These are phyloP conservation scores for Neurospora discreta DNA, from an alignment of 495 filamentous ascomycete species.

Conservation along the genomic window DNA sequence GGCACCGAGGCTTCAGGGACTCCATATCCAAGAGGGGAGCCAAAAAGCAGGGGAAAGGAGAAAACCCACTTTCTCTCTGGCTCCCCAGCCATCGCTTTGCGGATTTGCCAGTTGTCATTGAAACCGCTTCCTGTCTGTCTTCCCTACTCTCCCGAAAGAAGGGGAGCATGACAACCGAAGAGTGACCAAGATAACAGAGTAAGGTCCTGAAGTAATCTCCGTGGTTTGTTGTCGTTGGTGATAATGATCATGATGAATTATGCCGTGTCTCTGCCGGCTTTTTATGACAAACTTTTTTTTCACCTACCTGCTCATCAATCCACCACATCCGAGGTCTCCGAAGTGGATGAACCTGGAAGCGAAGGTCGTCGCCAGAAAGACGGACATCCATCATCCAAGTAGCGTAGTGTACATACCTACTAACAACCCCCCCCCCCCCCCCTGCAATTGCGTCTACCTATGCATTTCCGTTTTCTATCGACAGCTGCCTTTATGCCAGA, in stretches of 20 bases:
- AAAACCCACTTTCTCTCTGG: background rate
- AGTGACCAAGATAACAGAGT: background rate
- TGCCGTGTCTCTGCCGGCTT: slow-evolving; percentile 9
- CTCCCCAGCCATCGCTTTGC: background rate
- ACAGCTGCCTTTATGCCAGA: background rate
- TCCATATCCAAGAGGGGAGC: background rate
- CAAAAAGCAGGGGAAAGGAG: background rate
- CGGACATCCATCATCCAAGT: background rate
- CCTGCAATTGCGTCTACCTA: background rate
- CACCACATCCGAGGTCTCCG: background rate
- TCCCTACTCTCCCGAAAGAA: background rate
- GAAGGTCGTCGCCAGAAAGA: background rate
- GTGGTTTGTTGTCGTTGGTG: background rate
- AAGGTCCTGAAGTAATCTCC: background rate
- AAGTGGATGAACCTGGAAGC: background rate
- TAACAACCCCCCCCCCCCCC: too few species aligned
- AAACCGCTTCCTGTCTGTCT: background rate
- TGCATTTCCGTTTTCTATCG: background rate
- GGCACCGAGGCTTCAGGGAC: background rate
- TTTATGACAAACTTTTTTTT: background rate
- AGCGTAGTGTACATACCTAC: too few species aligned
- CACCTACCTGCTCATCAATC: background rate
- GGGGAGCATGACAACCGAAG: background rate
- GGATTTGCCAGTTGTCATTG: background rate
- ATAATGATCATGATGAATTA: background rate